Conservation (phyloP, 352 stramenopile species). For the Globisporangium abappressorium region DNA sequence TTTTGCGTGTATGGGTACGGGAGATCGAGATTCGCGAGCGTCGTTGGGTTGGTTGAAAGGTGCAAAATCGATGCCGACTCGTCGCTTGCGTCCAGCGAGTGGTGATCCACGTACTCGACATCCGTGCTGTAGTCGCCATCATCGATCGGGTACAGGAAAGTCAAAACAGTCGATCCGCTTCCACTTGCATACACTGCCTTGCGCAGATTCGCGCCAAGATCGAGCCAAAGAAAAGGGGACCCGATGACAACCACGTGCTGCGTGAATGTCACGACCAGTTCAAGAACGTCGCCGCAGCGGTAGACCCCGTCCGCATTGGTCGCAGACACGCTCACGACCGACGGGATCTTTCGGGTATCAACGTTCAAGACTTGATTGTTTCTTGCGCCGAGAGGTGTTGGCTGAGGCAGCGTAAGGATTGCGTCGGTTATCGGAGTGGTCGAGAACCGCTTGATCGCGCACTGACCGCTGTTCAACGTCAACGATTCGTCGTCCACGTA, state of each 20-base stretch:
- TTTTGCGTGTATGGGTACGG: conserved; percentile 63
- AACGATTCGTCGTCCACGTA: conserved; percentile 57
- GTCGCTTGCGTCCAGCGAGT: conserved; percentile 70
- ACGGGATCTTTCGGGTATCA: conserved; percentile 54
- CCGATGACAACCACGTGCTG: conserved; percentile 70
- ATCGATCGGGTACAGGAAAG: conserved; percentile 63
- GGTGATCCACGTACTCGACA: conserved; percentile 79
- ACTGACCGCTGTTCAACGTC: conserved; percentile 75
- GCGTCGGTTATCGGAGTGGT: conserved; percentile 74
- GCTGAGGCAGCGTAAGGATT: conserved; percentile 52
- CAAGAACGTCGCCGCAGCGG: conserved; percentile 60
- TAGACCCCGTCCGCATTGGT: conserved; percentile 47
- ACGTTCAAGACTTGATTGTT: conserved; percentile 48
- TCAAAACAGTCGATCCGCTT: conserved; percentile 47
- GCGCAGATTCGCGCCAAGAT: conserved; percentile 45
- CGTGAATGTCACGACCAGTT: conserved; percentile 59
- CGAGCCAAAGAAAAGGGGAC: conserved; percentile 59
- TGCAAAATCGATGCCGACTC: conserved; percentile 48
- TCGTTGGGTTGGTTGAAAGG: conserved; percentile 66
- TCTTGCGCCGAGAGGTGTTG: conserved; percentile 35
- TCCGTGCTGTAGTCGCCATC: conserved; percentile 74
- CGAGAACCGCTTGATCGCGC: conserved; percentile 76
- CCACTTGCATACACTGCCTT: conserved; percentile 59
- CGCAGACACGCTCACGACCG: conserved; percentile 53
- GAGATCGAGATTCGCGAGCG: conserved; percentile 57